phyloP scores from a whole-genome alignment of 2,329 filamentous ascomycete species.

The Aspergillus carbonarius region DNA sequence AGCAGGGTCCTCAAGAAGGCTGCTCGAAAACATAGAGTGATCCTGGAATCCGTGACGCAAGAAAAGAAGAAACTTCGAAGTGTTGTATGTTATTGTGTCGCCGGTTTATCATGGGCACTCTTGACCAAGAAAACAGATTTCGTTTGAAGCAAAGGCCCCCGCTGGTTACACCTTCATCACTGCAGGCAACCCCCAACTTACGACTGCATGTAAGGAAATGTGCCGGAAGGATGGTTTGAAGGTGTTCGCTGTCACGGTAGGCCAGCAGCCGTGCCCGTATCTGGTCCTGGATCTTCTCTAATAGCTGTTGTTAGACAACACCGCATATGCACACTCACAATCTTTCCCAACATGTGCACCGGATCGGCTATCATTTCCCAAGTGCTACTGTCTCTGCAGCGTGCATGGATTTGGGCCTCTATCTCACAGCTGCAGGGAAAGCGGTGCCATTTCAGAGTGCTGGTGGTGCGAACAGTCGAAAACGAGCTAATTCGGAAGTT shows the following conservation, averaged over 20 bases:
- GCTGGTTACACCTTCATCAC: constrained; percentile 62
- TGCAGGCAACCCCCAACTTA: constrained; percentile 60
- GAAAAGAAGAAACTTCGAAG: constrained; percentile 61
- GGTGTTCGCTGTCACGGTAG: constrained; percentile 61
- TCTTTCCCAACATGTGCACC: constrained; percentile 60
- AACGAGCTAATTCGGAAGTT: constrained; percentile 31
- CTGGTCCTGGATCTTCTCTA: constrained; percentile 11
- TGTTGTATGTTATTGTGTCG: constrained; percentile 41
- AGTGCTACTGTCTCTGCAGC: constrained; percentile 58
- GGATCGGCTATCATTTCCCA: constrained; percentile 64
- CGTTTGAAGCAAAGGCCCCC: constrained; percentile 56
- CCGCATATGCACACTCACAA: constrained; percentile 51
- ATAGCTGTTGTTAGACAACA: constrained; percentile 44
- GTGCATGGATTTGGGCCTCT: constrained; percentile 50
- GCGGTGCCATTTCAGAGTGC: constrained; percentile 40
- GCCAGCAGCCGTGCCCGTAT: constrained; percentile 26
- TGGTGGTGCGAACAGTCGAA: constrained; percentile 23
- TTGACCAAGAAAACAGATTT: constrained; percentile 49
- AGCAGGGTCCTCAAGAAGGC: constrained; percentile 34
- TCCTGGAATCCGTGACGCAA: constrained; percentile 58
- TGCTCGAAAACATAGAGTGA: constrained; percentile 54
- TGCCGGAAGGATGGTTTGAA: constrained; percentile 56
- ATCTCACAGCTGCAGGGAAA: constrained; percentile 49
- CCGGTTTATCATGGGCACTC: constrained; percentile 13
- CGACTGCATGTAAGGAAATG: constrained; percentile 59